Conservation (phyloP, 192 early-diverging fungal genomes). For the Lobosporangium transversale region DNA sequence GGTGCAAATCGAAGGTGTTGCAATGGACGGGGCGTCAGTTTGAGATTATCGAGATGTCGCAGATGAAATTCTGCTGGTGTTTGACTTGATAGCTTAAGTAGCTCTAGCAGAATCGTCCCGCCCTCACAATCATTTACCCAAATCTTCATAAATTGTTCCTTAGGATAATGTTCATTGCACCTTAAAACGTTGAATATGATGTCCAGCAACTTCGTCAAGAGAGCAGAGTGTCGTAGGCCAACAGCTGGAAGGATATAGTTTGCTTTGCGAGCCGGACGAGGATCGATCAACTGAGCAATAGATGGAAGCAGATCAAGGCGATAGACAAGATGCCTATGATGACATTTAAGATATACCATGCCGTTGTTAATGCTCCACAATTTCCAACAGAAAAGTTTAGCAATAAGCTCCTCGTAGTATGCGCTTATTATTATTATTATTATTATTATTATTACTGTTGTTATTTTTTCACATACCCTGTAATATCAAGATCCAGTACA, state of each 20-base stretch:
- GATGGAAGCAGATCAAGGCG: constrained; percentile 38
- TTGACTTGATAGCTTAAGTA: constrained; percentile 24
- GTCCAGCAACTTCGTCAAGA: constrained; percentile 47
- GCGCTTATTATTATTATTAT: too few relatives aligned
- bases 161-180: constrained; percentile 51
- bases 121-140: constrained; percentile 52
- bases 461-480: constrained; percentile 27
- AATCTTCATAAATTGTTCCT: constrained; percentile 51
- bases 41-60: constrained; percentile 35
- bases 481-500: constrained; percentile 49
- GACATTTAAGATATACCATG: not conserved
- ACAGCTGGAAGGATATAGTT: constrained; percentile 36
- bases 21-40: constrained; percentile 34
- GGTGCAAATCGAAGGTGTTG: constrained; percentile 35
- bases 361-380: too few relatives aligned
- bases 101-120: constrained; percentile 38
- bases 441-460: too few relatives aligned
- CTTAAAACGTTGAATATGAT: constrained; percentile 46
- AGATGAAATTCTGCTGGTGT: constrained; percentile 1
- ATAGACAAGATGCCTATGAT: constrained; percentile 38
- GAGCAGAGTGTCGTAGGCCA: constrained; percentile 19
- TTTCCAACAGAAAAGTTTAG: too few relatives aligned
- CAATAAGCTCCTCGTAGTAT: too few relatives aligned
- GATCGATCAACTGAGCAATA: constrained; percentile 48
- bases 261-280: constrained; percentile 22